A percentile compares a stretch with the other conserved stretches of the same genome.
Evolutionary conservation across 192 early-diverging fungal species (phyloP).

Genomic region (Spizellomyces sp.): DNA sequence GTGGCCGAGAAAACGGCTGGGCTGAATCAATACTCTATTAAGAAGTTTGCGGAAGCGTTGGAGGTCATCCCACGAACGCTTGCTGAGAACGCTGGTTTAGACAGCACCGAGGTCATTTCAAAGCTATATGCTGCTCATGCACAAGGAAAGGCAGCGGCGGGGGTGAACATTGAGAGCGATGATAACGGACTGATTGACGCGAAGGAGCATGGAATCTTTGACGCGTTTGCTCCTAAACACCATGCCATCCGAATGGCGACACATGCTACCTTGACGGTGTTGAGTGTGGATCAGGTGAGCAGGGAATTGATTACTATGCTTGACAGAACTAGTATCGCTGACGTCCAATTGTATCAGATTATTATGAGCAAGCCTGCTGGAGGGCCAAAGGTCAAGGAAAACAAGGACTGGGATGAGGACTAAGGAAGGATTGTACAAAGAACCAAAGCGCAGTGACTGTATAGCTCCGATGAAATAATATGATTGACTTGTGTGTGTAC

Average conservation of each 20-base stretch:
- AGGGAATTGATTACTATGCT: constrained; percentile 24
- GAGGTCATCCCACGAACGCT: constrained; percentile 95
- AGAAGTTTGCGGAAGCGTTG: constrained; percentile 92
- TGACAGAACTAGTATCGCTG: background rate
- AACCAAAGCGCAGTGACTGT: too few species aligned
- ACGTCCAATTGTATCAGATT: constrained; percentile 57
- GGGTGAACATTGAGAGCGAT: constrained; percentile 84
- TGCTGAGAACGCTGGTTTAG: constrained; percentile 92
- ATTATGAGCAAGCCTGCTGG: constrained; percentile 99
- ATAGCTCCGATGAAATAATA: too few species aligned
- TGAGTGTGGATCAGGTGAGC: constrained; percentile 87
- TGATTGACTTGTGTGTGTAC: too few species aligned
- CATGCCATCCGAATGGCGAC: constrained; percentile 90
- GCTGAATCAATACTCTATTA: constrained; percentile 93
- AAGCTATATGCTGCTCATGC: constrained; percentile 92
- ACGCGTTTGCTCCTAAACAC: constrained; percentile 80
- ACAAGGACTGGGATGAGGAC: constrained; percentile 88
- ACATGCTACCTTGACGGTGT: constrained; percentile 87
- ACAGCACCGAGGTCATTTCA: constrained; percentile 86
- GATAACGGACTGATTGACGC: constrained; percentile 77
- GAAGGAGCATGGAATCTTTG: constrained; percentile 71
- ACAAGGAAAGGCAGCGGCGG: constrained; percentile 59
- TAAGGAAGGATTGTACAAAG: constrained; percentile 29
- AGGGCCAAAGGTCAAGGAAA: constrained; percentile 85
- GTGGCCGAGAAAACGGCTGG: constrained; percentile 90